Percentiles rank a stretch among this genome's conserved stretches.
Conservation (phyloP, 768 basidiomycete genomes). For the Agrocybe praecox region DNA sequence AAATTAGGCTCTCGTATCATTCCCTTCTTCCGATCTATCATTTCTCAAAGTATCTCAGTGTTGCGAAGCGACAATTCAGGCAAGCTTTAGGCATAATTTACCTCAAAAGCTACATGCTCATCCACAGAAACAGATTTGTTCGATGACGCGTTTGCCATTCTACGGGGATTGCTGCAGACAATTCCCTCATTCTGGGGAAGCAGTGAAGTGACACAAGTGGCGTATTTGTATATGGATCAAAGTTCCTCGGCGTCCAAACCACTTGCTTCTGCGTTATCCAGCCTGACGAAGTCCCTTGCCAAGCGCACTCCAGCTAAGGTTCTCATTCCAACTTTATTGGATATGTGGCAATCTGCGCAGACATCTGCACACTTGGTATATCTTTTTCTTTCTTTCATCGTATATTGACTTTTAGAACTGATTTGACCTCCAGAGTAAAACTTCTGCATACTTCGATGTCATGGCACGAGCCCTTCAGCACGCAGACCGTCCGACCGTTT, state of each 20-base stretch:
- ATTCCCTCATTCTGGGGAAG: slow-evolving; percentile 85
- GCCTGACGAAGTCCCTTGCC: slow-evolving; percentile 63
- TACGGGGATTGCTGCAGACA: slow-evolving; percentile 70
- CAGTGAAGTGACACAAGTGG: slow-evolving; percentile 56
- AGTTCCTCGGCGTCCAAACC: slow-evolving; percentile 32
- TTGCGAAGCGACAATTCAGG: slow-evolving; percentile 45
- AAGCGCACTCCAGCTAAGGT: slow-evolving; percentile 71
- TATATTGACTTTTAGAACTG: not conserved
- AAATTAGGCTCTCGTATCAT: slow-evolving; percentile 89
- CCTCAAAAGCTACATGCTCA: not conserved
- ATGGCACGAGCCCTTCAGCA: slow-evolving; percentile 66
- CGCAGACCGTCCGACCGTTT: slow-evolving; percentile 63
- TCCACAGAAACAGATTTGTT: slow-evolving; percentile 25
- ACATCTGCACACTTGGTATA: slow-evolving; percentile 38
- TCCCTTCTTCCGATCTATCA: slow-evolving; percentile 76
- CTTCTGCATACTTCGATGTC: slow-evolving; percentile 66
- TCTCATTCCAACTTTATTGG: slow-evolving; percentile 65
- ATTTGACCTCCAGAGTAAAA: slow-evolving; percentile 26
- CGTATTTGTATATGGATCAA: slow-evolving; percentile 58
- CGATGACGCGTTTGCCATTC: slow-evolving; percentile 42
- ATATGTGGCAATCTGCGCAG: slow-evolving; percentile 51
- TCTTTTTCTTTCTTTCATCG: not conserved
- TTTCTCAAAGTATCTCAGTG: slow-evolving; percentile 54
- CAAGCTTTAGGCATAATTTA: slow-evolving; percentile 15
- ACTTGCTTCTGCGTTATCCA: slow-evolving; percentile 34